Evolutionary conservation across 805 yeast genomes (phyloP), one percentile per base, ranked within the genome.

Genomic region (Nakazawaea populi): DNA sequence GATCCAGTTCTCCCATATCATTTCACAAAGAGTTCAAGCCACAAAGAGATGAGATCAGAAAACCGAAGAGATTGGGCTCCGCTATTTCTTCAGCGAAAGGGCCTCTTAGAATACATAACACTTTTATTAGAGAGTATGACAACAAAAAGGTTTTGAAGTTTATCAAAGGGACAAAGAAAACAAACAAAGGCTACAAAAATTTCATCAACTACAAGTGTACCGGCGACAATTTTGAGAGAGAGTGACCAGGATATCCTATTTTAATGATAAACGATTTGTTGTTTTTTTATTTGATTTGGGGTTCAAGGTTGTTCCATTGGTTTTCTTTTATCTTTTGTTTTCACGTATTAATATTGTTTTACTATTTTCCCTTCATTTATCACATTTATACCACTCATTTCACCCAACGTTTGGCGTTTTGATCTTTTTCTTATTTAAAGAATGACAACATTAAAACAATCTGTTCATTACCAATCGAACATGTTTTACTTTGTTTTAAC

Each of bases 171-270:
- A 46, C 50, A 12, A 51, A 51, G 42, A 51, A 51, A 24, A 51
- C 53, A 11, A 51, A 51, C 28, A 44, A 39, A 42, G 53, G 53
- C 37, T 51, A 45, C 47, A 51, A 46, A 36, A 51, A 51, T 43
- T 51, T 51, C 40, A 51, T 51, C 36, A 51, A 46, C 28, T 51
- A 51, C 39, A 46, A 51, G n/a, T 50, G 38, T 34, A 44, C 47
- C 2, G 48, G 48, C 24, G 52, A 49, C 34, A 49, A 49, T 31
- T 44, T 32, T 27, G 39, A 39, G 34, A 39, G 44, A 40, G 49
- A 39, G n/a, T 11, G 34, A 32, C 5, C 47, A 10, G 9, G 28
- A 7, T 28, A 18, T 40, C 28, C 24, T 10, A 18, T 18, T 40
- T 40, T 28, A 24, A 10, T 10, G 12, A 40, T 12, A 40, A 18